phyloP scores from a whole-genome alignment of 495 filamentous ascomycete genomes.

The Podospora appendiculata region DNA sequence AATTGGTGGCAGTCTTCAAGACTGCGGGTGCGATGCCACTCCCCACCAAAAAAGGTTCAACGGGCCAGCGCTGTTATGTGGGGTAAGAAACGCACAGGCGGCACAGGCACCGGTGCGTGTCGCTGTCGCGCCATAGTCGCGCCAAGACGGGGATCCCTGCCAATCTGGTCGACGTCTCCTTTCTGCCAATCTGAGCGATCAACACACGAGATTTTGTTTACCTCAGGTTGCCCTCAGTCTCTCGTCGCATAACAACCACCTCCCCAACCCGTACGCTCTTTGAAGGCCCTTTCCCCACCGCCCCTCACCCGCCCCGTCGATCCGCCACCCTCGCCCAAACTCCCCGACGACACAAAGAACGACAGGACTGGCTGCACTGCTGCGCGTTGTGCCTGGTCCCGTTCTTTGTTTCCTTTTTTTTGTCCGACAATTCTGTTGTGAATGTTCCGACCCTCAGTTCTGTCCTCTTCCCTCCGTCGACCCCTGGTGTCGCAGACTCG shows the following conservation, averaged over 20 bases:
- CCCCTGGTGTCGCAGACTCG: neutral
- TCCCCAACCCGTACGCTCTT: neutral
- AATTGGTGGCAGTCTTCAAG: too few relatives aligned
- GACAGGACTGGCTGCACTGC: neutral
- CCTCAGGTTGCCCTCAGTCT: neutral
- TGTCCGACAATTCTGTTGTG: neutral
- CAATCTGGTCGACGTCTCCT: neutral
- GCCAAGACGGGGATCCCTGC: constrained; percentile 1
- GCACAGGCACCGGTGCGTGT: neutral
- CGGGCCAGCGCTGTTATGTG: neutral
- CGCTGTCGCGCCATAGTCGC: constrained; percentile 2
- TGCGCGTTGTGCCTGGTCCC: neutral
- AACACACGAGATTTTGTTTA: neutral
- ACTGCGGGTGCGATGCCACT: too few relatives aligned
- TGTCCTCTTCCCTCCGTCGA: neutral
- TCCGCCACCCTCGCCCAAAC: too few relatives aligned
- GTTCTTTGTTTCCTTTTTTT: neutral
- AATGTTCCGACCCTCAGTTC: neutral
- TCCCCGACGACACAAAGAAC: too few relatives aligned
- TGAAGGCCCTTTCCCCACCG: neutral
- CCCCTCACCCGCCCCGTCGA: neutral
- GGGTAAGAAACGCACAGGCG: too few relatives aligned
- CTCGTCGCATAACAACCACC: neutral
- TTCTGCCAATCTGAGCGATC: neutral
- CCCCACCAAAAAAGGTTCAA: too few relatives aligned